These are phyloP conservation scores for Chalaropsis ovoidea DNA, from an alignment of 2,329 filamentous ascomycete species.

Conservation along the genomic window DNA sequence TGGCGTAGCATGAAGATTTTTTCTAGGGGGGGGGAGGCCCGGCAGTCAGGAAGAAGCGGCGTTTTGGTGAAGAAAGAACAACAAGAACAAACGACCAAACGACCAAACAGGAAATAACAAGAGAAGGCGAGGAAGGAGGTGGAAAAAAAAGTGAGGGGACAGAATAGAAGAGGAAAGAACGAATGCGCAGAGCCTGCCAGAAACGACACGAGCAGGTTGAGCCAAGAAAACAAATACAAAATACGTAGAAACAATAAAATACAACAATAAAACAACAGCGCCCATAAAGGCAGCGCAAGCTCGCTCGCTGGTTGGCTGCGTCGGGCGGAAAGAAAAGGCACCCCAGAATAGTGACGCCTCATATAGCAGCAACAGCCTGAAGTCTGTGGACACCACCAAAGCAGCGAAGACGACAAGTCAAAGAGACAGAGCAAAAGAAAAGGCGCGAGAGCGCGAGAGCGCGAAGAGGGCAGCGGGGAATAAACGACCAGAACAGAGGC, in stretches of 20 bases:
- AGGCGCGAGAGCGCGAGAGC: neutral
- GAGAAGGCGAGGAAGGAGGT: neutral
- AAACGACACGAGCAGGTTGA: neutral
- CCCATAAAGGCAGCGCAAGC: too few relatives aligned
- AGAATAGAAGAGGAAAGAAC: neutral
- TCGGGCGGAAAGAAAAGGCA: neutral
- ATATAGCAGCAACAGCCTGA: neutral
- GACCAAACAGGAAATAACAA: neutral
- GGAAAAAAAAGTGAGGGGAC: neutral
- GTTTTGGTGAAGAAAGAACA: neutral
- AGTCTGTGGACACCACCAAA: neutral
- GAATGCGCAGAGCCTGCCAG: neutral
- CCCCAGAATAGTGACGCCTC: neutral
- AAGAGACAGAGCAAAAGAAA: neutral
- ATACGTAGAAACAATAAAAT: neutral
- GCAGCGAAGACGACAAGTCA: neutral
- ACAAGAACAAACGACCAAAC: neutral
- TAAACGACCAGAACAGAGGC: neutral
- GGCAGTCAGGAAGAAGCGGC: neutral
- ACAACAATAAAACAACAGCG: neutral
- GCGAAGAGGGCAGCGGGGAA: too few relatives aligned
- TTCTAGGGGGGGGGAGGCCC: neutral
- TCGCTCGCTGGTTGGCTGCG: too few relatives aligned
- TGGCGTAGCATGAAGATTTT: slow-evolving; percentile 11
- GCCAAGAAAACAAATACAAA: neutral